phyloP scores from a whole-genome alignment of 768 basidiomycete species.

The Kwoniella botswanensis region DNA sequence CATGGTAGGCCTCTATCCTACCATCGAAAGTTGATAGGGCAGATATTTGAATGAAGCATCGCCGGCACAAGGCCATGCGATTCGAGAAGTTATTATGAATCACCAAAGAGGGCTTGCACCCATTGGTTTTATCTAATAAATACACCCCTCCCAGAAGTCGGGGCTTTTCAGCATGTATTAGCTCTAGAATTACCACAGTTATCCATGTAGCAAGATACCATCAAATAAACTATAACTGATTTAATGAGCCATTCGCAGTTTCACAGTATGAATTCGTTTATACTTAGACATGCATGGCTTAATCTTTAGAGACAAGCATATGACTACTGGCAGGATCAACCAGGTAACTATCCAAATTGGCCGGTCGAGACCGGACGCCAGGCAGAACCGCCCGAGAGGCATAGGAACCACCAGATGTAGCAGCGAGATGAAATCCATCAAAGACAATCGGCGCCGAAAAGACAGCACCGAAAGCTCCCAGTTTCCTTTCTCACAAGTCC shows the following conservation, averaged over 20 bases:
- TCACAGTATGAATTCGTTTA: conserved; percentile 74
- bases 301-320: conserved; percentile 84
- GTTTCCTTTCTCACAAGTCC: conserved; percentile 63
- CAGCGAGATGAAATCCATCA: conserved; percentile 1
- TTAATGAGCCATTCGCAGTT: conserved; percentile 83
- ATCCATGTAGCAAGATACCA: conserved; percentile 76
- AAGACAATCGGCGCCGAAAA: not conserved
- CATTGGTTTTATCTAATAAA: conserved; percentile 74
- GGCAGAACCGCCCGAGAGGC: not conserved
- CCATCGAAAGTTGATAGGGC: conserved; percentile 79
- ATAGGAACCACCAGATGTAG: conserved; percentile 8
- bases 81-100: conserved; percentile 78
- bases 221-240: conserved; percentile 84
- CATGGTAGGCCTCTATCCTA: conserved; percentile 77
- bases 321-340: conserved; percentile 84
- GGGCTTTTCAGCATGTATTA: conserved; percentile 75
- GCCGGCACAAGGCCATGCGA: conserved; percentile 73
- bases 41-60: conserved; percentile 74
- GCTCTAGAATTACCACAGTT: conserved; percentile 81
- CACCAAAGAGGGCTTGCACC: conserved; percentile 62
- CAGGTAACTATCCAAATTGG: conserved; percentile 70
- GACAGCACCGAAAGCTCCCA: conserved; percentile 55
- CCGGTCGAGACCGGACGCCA: conserved; percentile 9
- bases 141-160: conserved; percentile 74
- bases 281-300: conserved; percentile 83